Evolutionary conservation across 257 asterid species (phyloP).

Genomic region (Penstemon newberryi): DNA sequence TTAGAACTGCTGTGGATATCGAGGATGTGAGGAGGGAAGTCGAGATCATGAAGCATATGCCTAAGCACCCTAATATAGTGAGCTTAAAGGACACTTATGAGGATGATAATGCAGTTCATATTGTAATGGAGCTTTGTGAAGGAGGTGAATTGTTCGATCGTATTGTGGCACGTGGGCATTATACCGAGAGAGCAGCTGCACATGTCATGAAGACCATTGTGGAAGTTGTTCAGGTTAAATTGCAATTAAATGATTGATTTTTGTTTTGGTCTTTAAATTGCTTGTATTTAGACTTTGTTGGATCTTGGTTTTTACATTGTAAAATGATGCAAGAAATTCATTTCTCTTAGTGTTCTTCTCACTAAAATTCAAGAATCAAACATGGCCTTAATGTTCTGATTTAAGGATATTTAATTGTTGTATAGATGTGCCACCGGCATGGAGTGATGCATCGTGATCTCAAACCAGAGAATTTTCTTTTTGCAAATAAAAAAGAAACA

Average conservation of each 20-base stretch:
- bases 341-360: no score
- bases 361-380: no score
- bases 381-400: neutral
- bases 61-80: constrained; percentile 53
- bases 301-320: no score
- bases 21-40: constrained; percentile 70
- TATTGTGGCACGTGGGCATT: constrained; percentile 60
- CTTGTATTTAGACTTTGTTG: no score
- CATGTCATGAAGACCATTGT: constrained; percentile 54
- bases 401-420: constrained; percentile 10
- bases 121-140: constrained; percentile 63
- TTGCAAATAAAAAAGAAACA: constrained; percentile 63
- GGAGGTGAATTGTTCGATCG: constrained; percentile 64
- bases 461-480: constrained; percentile 70
- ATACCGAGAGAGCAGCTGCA: constrained; percentile 65
- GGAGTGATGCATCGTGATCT: constrained; percentile 75
- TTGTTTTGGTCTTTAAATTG: neutral
- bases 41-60: constrained; percentile 60
- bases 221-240: constrained; percentile 64
- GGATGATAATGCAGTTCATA: constrained; percentile 59
- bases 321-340: no score
- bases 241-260: neutral
- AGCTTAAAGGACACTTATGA: constrained; percentile 55
- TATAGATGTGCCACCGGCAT: constrained; percentile 58
- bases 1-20: constrained; percentile 51